phyloP scores from a whole-genome alignment of 176 grass and related monocot species.

The maize (Zea mays) region DNA sequence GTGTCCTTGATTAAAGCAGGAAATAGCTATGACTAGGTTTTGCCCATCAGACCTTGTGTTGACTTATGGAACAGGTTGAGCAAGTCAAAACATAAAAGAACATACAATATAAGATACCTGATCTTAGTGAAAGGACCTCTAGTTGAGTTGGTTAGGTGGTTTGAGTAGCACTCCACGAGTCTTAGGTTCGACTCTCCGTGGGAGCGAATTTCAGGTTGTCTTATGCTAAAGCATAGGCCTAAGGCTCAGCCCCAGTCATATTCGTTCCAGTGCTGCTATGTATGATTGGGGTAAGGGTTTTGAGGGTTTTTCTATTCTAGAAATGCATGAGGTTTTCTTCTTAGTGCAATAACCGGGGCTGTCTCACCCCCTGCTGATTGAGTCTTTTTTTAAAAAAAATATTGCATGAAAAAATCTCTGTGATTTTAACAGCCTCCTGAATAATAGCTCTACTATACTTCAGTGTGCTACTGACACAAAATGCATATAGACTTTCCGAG shows the following conservation, averaged over 20 bases:
- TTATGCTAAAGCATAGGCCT: too few relatives aligned
- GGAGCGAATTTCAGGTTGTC: too few relatives aligned
- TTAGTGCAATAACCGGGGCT: too few relatives aligned
- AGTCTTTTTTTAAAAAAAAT: background rate
- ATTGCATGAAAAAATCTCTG: background rate
- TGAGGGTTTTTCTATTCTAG: too few relatives aligned
- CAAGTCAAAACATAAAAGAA: background rate
- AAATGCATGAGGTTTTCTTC: too few relatives aligned
- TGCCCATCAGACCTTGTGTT: background rate
- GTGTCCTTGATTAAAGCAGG: background rate
- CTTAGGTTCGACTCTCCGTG: too few relatives aligned
- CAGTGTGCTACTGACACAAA: background rate
- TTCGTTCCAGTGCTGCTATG: too few relatives aligned
- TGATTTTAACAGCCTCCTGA: background rate
- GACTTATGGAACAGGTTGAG: background rate
- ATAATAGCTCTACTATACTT: constrained; percentile 3
- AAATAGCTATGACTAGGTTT: background rate
- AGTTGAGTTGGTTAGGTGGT: too few relatives aligned
- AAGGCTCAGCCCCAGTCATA: too few relatives aligned
- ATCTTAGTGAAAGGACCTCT: background rate
- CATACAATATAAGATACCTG: background rate
- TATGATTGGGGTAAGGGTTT: too few relatives aligned
- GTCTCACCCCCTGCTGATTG: too few relatives aligned
- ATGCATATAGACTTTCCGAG: background rate
- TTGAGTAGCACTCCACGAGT: too few relatives aligned